Base-by-base conservation (phyloP, 257 asterid genomes). In the Solanum lignicaule region DNA sequence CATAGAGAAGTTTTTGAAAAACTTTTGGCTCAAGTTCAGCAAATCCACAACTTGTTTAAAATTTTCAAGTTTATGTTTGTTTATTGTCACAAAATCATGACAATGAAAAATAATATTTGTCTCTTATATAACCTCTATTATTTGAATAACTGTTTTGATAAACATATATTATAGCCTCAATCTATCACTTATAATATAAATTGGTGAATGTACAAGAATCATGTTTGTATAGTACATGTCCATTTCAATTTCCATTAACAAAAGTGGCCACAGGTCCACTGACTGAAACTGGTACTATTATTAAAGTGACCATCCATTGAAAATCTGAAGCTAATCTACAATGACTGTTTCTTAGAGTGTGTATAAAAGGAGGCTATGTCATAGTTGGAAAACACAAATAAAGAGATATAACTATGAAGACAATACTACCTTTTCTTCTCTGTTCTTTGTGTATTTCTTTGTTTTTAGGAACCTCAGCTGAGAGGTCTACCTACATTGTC, bases 401-500 rank as follows among this genome's bases (percentile, higher is more conserved):
- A 7, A 76, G 21, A 76, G 23, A 6, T 39, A 25, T 3, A 78
- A 78, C 18, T 14, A 78, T n/a, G 84, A 4, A 74, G 58, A 75
- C 33, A 75, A 10, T n/a, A 74, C 12, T 41, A 2, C 14, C 84
- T 39, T 55, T 43, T 41, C 84, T 78, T 20, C 27, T 25, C 36
- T n/a, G 41, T 15, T 78, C 84, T 39, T 25, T 1, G n/a, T 78
- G 1, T 7, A 14, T 78, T n/a, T 41, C 84, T 78, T 78, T 23
- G 39, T 13, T 39, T 3, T 33, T 38, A 31, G 31, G 20, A 23
- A 11, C 2, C 23, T 83, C 76, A 69, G 87, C 58, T 32, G 46
- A 89, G 25, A 87, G 89, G 58, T 84, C 90, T 18, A 66, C 35
- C n/a, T 89, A 89, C 85, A 87, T 89, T 76, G 72, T 89, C 68